Evolutionary conservation across 805 yeast genomes (phyloP), one percentile per base, ranked within the genome.

Genomic region (Phaffomyces thermotolerans): DNA sequence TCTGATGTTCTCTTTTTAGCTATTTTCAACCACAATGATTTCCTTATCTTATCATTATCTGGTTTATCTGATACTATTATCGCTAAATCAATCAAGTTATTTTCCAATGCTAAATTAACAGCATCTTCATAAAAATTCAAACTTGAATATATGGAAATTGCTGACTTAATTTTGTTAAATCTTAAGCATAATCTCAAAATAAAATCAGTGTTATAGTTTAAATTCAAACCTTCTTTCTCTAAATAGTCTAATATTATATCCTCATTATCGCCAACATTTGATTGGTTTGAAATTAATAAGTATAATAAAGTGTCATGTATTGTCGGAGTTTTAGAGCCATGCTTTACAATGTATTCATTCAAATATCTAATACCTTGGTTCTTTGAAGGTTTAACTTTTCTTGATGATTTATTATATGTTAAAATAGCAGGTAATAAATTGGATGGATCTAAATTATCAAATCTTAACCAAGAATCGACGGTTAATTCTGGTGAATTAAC

Each of bases 71-170:
- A 84, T 9, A 78, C 71, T 4, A 69, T 58, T 25, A 72, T 69
- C 2, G 84, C 90, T 36, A 77, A 65, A 22, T 79, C 81, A 6
- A 78, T 63, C 52, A 82, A 65, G 30, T 76, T 75, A 47, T 77
- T 64, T 4, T 75, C 71, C 37, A 93, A 65, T 0, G 96, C 91
- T 43, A 93, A 60, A 39, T 71, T 71, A 31, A 90, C 78, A 0
- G 98, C 97, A 42, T 85, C 89, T 47, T 88, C 95, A 56, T 73
- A 85, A 37, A 84, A 69, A 4, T 72, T 76, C 62, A 87, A 63
- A 40, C 76, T 68, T 1, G 93, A 76, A 52, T 84, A 79, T n/a
- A 93, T 72, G 45, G 75, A 72, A 9, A 88, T 78, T 1, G 95
- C 89, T 2, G 90, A 74, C 47, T 76, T 76, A 40, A 71, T 67